Conservation (phyloP, 805 yeast species). For the Saccharomycopsis amapae region DNA sequence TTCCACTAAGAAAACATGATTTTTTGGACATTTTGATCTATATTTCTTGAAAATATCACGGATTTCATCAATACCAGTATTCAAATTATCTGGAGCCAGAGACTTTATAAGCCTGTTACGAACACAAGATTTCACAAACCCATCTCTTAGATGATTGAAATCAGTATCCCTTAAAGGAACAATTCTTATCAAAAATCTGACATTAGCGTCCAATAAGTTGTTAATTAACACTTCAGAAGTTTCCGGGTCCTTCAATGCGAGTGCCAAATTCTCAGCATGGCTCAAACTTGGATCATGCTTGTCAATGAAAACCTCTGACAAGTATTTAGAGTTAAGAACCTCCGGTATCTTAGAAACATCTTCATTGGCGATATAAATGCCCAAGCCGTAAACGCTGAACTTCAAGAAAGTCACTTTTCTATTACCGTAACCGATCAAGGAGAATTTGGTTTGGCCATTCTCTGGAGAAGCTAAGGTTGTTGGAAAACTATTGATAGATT, state of each 20-base stretch:
- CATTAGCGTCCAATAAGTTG: slow-evolving; percentile 49
- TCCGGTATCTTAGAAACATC: slow-evolving; percentile 41
- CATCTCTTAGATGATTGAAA: slow-evolving; percentile 83
- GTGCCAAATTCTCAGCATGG: slow-evolving; percentile 35
- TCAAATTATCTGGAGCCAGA: slow-evolving; percentile 12
- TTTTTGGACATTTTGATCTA: slow-evolving; percentile 37
- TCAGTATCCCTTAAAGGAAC: slow-evolving; percentile 89
- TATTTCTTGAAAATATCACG: slow-evolving; percentile 17
- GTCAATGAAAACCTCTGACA: slow-evolving; percentile 33
- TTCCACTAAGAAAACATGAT: slow-evolving; percentile 41
- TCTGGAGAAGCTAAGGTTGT: slow-evolving; percentile 21
- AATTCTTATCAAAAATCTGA: slow-evolving; percentile 64
- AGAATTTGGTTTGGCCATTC: slow-evolving; percentile 33
- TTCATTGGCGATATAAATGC: slow-evolving; percentile 62
- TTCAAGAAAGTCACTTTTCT: slow-evolving; percentile 76
- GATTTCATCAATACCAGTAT: slow-evolving; percentile 17
- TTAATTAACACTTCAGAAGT: slow-evolving; percentile 48
- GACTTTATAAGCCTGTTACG: slow-evolving; percentile 16
- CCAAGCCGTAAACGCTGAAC: slow-evolving; percentile 83
- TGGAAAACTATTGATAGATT: slow-evolving; percentile 45
- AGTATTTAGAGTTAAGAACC: slow-evolving; percentile 37
- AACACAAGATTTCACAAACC: slow-evolving; percentile 62
- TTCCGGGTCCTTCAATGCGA: slow-evolving; percentile 44
- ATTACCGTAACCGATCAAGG: slow-evolving; percentile 71
- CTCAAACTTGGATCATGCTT: slow-evolving; percentile 28